Percentiles rank a stretch among this genome's conserved stretches.
These are phyloP conservation scores for Solanum chacoense DNA, from an alignment of 305 asterid genomes.

Conservation along the genomic window DNA sequence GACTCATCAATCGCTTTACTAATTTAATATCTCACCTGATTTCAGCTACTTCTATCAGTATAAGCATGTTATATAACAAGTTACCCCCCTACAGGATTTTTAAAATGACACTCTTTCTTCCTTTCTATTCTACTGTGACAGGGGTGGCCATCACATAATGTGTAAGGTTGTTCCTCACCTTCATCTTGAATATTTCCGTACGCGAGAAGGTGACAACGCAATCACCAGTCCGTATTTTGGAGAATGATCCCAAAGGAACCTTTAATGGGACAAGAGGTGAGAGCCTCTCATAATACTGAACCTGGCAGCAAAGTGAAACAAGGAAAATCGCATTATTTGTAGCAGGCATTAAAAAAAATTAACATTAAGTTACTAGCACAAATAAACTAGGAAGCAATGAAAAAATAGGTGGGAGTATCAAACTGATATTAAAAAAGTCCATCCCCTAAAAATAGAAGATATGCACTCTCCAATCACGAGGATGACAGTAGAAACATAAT, in stretches of 20 bases:
- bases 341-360: background rate
- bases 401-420: background rate
- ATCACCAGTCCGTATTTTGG: constrained; percentile 69
- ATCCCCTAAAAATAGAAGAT: background rate
- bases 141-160: background rate
- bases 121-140: background rate
- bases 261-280: constrained; percentile 81
- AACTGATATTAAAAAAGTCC: background rate
- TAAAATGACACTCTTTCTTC: background rate
- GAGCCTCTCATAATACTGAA: constrained; percentile 83
- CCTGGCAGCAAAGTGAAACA: constrained; percentile 29
- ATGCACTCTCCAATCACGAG: background rate
- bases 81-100: background rate
- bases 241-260: constrained; percentile 63
- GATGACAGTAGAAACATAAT: background rate
- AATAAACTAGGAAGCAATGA: background rate
- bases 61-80: background rate
- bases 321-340: background rate
- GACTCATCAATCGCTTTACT: background rate
- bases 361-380: background rate
- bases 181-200: constrained; percentile 49
- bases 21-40: background rate
- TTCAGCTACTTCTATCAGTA: background rate
- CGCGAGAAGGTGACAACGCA: constrained; percentile 93
- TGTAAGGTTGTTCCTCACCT: constrained; percentile 32